Evolutionary conservation across 2,329 filamentous ascomycete genomes (phyloP).

Genomic region (Rachicladosporium sp.): DNA sequence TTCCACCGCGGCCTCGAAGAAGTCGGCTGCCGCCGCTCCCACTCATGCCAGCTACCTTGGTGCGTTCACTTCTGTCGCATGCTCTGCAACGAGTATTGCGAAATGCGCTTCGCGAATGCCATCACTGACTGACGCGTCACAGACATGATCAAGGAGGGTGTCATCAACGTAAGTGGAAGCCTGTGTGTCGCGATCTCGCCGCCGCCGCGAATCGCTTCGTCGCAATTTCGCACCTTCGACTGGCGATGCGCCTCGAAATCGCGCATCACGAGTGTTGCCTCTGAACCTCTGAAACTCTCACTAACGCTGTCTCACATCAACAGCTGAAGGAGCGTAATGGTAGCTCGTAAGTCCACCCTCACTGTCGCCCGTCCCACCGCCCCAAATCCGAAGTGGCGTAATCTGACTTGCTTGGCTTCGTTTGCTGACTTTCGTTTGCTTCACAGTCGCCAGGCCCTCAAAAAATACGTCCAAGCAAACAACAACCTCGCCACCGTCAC

Average conservation of each 20-base stretch:
- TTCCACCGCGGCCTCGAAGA: constrained; percentile 42
- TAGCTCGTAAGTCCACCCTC: constrained; percentile 5
- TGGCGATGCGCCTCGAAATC: constrained; percentile 6
- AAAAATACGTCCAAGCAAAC: constrained; percentile 64
- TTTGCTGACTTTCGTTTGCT: not conserved
- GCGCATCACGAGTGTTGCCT: constrained; percentile 1
- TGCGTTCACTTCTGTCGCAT: constrained; percentile 37
- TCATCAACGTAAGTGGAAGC: constrained; percentile 45
- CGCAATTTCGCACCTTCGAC: constrained; percentile 12
- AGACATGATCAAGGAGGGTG: constrained; percentile 65
- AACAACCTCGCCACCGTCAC: constrained; percentile 47
- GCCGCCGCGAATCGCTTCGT: constrained; percentile 3
- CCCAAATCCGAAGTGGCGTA: not conserved
- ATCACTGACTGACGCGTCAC: constrained; percentile 10
- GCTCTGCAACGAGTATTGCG: constrained; percentile 20
- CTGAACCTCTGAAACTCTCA: constrained; percentile 12
- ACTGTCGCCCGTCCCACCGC: not conserved
- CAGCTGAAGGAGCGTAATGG: constrained; percentile 59
- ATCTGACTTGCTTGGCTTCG: not conserved
- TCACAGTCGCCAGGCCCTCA: constrained; percentile 55
- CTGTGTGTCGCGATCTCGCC: not conserved
- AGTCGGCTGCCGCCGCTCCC: constrained; percentile 37
- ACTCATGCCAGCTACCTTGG: constrained; percentile 56
- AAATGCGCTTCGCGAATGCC: not conserved
- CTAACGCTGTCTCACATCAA: constrained; percentile 38